A percentile compares a stretch with the other conserved stretches of the same genome.
phyloP scores from a whole-genome alignment of 176 grass and related monocot species.

The Aegilops longissima region DNA sequence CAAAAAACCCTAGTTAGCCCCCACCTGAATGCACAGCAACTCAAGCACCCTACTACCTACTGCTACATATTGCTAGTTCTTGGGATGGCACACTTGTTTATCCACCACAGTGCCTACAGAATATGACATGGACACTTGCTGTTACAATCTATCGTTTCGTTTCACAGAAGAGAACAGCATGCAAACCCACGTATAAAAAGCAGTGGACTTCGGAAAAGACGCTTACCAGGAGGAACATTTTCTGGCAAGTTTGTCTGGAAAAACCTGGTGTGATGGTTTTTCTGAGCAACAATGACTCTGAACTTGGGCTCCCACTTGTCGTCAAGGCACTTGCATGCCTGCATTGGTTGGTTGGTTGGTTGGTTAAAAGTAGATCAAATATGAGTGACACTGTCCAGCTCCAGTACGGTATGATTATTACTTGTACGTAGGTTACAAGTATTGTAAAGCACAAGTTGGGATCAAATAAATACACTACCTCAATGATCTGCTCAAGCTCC shows the following conservation, averaged over 20 bases:
- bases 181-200: neutral
- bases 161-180: neutral
- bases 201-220: neutral
- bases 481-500: slow-evolving; percentile 92
- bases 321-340: slow-evolving; percentile 70
- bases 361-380: neutral
- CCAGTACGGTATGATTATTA: neutral
- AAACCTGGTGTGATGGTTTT: slow-evolving; percentile 92
- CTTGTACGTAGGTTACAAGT: neutral
- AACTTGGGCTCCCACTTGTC: slow-evolving; percentile 81
- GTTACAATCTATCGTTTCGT: neutral
- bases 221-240: slow-evolving; percentile 80
- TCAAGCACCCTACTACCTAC: neutral
- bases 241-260: slow-evolving; percentile 63
- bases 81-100: slow-evolving; percentile 84
- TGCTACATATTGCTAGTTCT: slow-evolving; percentile 27
- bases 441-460: neutral
- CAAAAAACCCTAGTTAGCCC: neutral
- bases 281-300: slow-evolving; percentile 76
- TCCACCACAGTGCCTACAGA: slow-evolving; percentile 78
- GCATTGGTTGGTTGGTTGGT: too few relatives aligned
- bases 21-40: neutral
- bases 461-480: slow-evolving; percentile 40
- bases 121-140: neutral
- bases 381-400: too few relatives aligned